Base-by-base conservation (phyloP, 2,329 filamentous ascomycete genomes). In the Neopestalotiopsis clavispora region DNA sequence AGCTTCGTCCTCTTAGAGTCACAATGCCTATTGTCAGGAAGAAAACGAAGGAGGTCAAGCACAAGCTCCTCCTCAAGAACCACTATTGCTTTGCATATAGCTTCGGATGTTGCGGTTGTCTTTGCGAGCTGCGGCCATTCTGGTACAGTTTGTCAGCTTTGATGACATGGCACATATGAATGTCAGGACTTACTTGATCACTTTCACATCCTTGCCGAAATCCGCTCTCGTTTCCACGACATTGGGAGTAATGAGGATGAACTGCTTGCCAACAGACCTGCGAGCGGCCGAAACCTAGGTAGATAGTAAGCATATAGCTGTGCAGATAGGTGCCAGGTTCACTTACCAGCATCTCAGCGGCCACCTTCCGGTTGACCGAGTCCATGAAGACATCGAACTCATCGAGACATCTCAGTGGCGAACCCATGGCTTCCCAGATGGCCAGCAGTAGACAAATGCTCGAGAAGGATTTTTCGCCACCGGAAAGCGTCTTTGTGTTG, bases 311-410 rank as follows among this genome's bases (percentile, higher is more conserved):
- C 14, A 40, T 10, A 38, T 9, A 32, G 1, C 14, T 38, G 13
- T n/a, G 38, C 10, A 45, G 7, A 13, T 17, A 56, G 6, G 62
- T 23, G 23, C 17, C 17, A 34, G 23, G 40, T 1, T 14, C 58
- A 86, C 90, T 84, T 83, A 94, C 92, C 80, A 99, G 92, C 92
- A 99, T 94, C 71, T 93, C 92, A 75, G 97, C 97, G 78, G 94
- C 97, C 74, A 97, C 93, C 68, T 93, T 94, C 70, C 96, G 90
- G 80, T 99, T 99, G 69, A 98, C 94, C 74, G 92, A 94, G 81
- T 99, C 96, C 96, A 99, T 99, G 85, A 98, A 99, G 40, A 99
- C 96, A 78, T 99, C 96, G 77, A 98, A 99, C 81, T 99, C 96
- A 80, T 99, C 96, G 67, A 99, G 85, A 77, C 96, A 99, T 67